Evolutionary conservation across 164 flowering plant species (phyloP).

Genomic region (Paratinospora sagittata): DNA sequence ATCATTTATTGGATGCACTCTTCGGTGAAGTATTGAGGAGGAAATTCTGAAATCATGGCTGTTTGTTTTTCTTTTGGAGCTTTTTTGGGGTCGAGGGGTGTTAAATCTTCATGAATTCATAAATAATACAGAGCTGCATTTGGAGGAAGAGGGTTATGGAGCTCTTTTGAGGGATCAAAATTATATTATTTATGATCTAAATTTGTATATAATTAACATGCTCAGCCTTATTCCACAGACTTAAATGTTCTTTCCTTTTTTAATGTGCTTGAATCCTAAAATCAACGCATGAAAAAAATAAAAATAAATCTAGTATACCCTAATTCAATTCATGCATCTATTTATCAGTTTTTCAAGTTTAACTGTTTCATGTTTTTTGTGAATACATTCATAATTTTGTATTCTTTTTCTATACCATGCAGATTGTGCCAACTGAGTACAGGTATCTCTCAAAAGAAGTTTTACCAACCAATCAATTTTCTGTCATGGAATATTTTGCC

Average conservation of each 20-base stretch:
- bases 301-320: too few species aligned
- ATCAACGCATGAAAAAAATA: too few species aligned
- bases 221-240: too few species aligned
- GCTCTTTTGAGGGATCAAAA: neutral
- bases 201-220: neutral
- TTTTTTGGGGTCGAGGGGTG: too few species aligned
- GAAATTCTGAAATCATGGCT: too few species aligned
- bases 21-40: neutral
- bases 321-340: too few species aligned
- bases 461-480: constrained; percentile 90
- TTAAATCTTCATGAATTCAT: too few species aligned
- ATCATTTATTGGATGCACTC: neutral
- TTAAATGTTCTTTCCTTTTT: too few species aligned
- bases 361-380: neutral
- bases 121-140: neutral
- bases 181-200: neutral
- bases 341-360: neutral
- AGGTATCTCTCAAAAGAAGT: constrained; percentile 80
- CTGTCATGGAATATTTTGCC: constrained; percentile 88
- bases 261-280: too few species aligned
- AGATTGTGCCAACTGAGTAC: constrained; percentile 96
- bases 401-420: constrained; percentile 18
- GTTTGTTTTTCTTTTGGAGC: neutral
- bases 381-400: neutral
- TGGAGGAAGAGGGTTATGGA: neutral